Conservation (phyloP, 495 filamentous ascomycete species). For the Penicillium salamii region DNA sequence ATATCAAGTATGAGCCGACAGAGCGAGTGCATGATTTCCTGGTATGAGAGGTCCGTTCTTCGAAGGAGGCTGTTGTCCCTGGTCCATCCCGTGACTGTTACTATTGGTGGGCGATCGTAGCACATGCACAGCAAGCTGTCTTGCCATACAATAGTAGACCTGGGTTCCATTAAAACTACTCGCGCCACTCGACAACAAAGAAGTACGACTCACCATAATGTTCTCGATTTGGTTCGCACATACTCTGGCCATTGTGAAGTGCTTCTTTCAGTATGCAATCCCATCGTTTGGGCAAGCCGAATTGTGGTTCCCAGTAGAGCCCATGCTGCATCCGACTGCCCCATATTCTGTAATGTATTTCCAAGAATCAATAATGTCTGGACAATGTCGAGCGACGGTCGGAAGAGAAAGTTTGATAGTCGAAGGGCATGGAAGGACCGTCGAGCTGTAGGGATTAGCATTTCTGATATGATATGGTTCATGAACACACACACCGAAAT, state of each 20-base stretch:
- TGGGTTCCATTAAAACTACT: background rate
- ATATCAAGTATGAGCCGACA: conserved; percentile 28
- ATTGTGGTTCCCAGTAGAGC: conserved; percentile 44
- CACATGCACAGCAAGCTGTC: conserved; percentile 36
- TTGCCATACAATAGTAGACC: conserved; percentile 36
- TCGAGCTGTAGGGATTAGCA: conserved; percentile 19
- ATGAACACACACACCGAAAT: conserved; percentile 25
- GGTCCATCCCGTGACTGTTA: conserved; percentile 25
- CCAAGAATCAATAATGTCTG: conserved; percentile 45
- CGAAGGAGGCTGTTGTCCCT: conserved; percentile 5
- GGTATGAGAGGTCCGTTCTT: conserved; percentile 21
- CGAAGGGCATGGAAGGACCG: conserved; percentile 38
- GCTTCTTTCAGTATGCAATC: conserved; percentile 32
- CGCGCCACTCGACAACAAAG: no score
- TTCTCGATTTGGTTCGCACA: conserved; percentile 20
- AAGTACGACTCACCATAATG: conserved; percentile 23
- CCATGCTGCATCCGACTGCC: conserved; percentile 49
- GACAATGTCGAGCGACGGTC: conserved; percentile 41
- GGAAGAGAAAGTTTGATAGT: conserved; percentile 46
- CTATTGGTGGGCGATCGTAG: conserved; percentile 35
- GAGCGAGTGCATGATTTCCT: conserved; percentile 29
- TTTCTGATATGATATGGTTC: background rate
- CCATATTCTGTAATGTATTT: conserved; percentile 47
- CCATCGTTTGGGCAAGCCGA: conserved; percentile 46
- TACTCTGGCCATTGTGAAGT: conserved; percentile 24